These are phyloP conservation scores for Bothriochloa decipiens DNA, from an alignment of 176 grass and related monocot species.

Conservation along the genomic window DNA sequence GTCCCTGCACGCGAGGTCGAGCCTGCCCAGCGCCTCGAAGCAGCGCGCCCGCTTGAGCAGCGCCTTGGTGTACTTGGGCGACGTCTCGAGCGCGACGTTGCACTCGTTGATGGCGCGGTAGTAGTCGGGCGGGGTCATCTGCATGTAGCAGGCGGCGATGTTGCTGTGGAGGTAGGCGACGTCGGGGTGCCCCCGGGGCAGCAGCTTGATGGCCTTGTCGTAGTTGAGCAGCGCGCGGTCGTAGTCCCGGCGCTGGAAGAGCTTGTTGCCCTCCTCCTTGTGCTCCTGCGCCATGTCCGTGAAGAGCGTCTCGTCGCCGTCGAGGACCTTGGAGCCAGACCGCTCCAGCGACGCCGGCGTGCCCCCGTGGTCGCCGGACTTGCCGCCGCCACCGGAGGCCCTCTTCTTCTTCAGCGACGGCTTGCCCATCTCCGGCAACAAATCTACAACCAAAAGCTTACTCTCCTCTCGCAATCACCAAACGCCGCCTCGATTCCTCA, in stretches of 20 bases:
- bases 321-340: conserved; percentile 68
- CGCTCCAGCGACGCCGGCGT: conserved; percentile 43
- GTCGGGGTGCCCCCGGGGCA: conserved; percentile 63
- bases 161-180: conserved; percentile 76
- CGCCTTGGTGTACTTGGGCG: conserved; percentile 79
- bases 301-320: conserved; percentile 73
- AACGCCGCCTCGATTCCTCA: conserved; percentile 1
- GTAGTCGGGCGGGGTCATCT: conserved; percentile 77
- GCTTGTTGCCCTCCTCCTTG: conserved; percentile 84
- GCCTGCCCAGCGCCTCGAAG: conserved; percentile 70
- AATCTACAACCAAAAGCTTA: conserved; percentile 11
- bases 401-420: conserved; percentile 80
- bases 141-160: conserved; percentile 94
- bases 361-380: conserved; percentile 38
- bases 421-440: conserved; percentile 67
- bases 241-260: conserved; percentile 84
- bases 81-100: conserved; percentile 69
- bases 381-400: conserved; percentile 38
- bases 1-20: conserved; percentile 73
- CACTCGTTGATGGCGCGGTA: conserved; percentile 85
- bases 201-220: conserved; percentile 80
- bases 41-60: conserved; percentile 87
- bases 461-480: not conserved
- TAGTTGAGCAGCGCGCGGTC: conserved; percentile 75
- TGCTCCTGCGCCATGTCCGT: conserved; percentile 73